Evolutionary conservation across 257 asterid species (phyloP), one percentile per base, ranked within the genome.

Genomic region (Petunia secreta): DNA sequence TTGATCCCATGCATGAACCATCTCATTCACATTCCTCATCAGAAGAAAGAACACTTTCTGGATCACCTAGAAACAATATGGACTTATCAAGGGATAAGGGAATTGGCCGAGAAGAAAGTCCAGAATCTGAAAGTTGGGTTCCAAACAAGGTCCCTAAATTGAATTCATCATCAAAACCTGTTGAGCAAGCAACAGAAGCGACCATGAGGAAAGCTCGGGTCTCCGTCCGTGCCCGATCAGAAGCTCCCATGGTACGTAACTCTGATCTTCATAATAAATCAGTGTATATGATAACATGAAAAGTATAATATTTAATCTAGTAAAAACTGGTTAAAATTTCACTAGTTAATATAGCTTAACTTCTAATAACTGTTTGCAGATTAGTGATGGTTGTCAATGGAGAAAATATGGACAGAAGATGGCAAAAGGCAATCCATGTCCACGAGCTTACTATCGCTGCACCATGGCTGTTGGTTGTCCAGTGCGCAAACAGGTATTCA

Each of bases 121-220:
- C 95, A 0, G 97, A 89, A 60, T 92, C 98, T 0, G 92, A 96
- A 25, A 86, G 91, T 34, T 92, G 94, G 94, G 92, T 75, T 1
- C 88, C 95, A 8, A 87, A 86, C 8, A 95, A 93, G 79, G 83
- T 82, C 41, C 84, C 91, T 0, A 91, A 87, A 37, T 63, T 90
- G 69, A 75, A 85, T 4, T 1, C 81, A 34, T 34, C 15, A 9
- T 5, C 90, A 1, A 92, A 88, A 59, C 79, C 89, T 4, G 63
- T 80, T 36, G 93, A 88, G 1, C 95, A 93, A 71, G 75, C 92
- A 1, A 15, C 87, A 0, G 97, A 91, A 55, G 94, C 98, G 8
- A 91, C 97, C 84, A 96, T 92, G 97, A 87, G 95, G 81, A 96
- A 94, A 81, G 96, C 97, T 1, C 98, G 99, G n/a, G 99, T 96